Conservation (phyloP, 1,284 basidiomycete species). For the Apiotrichum mycotoxinovorans region DNA sequence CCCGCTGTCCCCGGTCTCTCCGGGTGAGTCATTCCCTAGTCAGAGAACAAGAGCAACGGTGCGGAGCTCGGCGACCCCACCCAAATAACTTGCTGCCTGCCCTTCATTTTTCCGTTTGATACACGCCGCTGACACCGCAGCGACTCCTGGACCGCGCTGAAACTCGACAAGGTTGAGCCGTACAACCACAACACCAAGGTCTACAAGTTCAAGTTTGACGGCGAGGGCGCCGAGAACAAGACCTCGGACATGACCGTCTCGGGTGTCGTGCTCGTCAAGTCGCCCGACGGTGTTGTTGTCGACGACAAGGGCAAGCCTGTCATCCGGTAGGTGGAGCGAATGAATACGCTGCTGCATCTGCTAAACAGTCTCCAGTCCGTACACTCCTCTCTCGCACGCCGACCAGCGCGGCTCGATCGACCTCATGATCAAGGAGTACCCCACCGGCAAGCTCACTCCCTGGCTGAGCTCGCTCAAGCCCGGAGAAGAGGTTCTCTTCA, state of each 20-base stretch:
- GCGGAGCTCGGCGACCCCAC: no score
- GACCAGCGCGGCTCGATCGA: constrained; percentile 70
- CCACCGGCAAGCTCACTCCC: constrained; percentile 68
- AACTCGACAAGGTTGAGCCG: constrained; percentile 73
- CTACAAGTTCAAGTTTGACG: constrained; percentile 82
- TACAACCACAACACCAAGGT: constrained; percentile 90
- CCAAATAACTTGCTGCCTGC: no score
- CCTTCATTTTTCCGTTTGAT: background rate
- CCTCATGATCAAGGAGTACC: constrained; percentile 77
- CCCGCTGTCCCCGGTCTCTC: constrained; percentile 23
- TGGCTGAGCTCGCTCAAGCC: constrained; percentile 67
- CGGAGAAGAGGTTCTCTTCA: constrained; percentile 80
- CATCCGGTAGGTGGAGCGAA: constrained; percentile 65
- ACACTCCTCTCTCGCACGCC: constrained; percentile 74
- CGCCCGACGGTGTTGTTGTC: constrained; percentile 51
- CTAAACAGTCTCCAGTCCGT: constrained; percentile 53
- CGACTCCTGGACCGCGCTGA: constrained; percentile 54
- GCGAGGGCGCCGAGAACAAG: constrained; percentile 59
- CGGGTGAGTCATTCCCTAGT: constrained; percentile 28
- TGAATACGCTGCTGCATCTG: no score
- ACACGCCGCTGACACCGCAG: constrained; percentile 19
- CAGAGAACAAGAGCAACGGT: no score
- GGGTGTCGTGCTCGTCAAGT: constrained; percentile 57
- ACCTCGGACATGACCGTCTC: constrained; percentile 65
- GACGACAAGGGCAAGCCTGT: constrained; percentile 83